phyloP scores from a whole-genome alignment of 257 asterid species.

The Gentiana macrophylla region DNA sequence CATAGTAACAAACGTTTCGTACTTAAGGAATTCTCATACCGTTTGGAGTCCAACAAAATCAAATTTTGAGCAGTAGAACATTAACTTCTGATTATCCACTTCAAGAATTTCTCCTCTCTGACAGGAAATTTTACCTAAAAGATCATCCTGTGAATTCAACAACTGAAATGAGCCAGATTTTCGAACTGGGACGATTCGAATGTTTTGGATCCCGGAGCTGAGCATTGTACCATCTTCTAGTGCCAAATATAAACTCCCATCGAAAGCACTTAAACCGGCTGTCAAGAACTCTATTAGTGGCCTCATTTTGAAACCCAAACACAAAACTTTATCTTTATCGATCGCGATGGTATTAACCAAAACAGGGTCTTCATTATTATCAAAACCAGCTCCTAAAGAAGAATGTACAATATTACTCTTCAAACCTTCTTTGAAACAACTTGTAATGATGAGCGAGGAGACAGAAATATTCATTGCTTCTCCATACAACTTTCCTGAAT shows the following conservation, averaged over 20 bases:
- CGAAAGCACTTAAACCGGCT: conserved; percentile 5
- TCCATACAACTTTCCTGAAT: conserved; percentile 19
- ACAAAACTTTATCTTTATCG: conserved; percentile 18
- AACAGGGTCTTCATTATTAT: background rate
- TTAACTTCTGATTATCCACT: conserved; percentile 6
- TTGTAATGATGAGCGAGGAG: background rate
- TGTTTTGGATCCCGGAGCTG: conserved; percentile 6
- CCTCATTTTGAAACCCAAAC: conserved; percentile 12
- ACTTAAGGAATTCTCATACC: conserved; percentile 5
- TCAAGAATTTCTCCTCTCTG: conserved; percentile 4
- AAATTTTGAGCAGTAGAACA: conserved; percentile 18
- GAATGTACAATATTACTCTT: conserved; percentile 1
- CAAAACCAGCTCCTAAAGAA: conserved; percentile 10
- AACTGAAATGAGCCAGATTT: conserved; percentile 7
- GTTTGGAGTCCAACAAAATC: conserved; percentile 16
- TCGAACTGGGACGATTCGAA: conserved; percentile 6
- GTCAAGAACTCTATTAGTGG: conserved; percentile 3
- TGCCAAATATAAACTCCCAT: conserved; percentile 17
- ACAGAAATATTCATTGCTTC: conserved; percentile 9
- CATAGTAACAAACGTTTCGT: background rate
- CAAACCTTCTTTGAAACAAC: background rate
- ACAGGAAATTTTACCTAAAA: conserved; percentile 13
- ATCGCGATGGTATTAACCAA: conserved; percentile 9
- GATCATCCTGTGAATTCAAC: conserved; percentile 7
- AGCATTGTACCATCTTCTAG: conserved; percentile 16